Percentiles rank a stretch among this genome's conserved stretches.
phyloP scores from a whole-genome alignment of 257 asterid genomes.

The Solanum appendiculatum region DNA sequence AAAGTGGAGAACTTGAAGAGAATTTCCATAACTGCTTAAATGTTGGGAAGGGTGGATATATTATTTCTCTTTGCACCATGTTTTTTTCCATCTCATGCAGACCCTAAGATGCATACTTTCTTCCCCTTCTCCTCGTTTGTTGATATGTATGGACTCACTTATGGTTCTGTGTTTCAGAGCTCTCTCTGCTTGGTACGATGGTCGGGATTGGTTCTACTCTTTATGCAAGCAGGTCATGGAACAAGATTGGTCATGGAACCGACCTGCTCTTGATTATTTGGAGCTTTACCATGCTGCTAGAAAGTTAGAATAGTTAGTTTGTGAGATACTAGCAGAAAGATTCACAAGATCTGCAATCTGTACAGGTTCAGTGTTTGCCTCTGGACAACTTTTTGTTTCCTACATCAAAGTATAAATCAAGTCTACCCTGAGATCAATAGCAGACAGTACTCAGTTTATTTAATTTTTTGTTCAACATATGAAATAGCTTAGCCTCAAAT shows the following conservation, averaged over 20 bases:
- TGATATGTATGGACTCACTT: neutral
- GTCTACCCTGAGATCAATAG: neutral
- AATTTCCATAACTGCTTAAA: neutral
- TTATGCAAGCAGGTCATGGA: slow-evolving; percentile 87
- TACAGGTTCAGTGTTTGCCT: slow-evolving; percentile 33
- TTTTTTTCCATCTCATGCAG: neutral
- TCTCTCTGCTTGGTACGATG: slow-evolving; percentile 69
- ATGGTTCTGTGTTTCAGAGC: slow-evolving; percentile 42
- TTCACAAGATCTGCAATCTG: slow-evolving; percentile 5
- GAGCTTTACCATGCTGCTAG: slow-evolving; percentile 95
- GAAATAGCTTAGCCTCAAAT: neutral
- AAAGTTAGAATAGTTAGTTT: slow-evolving; percentile 26
- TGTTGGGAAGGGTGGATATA: neutral
- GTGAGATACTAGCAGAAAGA: neutral
- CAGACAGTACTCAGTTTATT: neutral
- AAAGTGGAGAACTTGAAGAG: neutral
- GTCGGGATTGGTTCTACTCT: slow-evolving; percentile 77
- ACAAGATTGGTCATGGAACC: slow-evolving; percentile 99
- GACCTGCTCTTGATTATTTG: slow-evolving; percentile 97
- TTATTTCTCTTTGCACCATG: neutral
- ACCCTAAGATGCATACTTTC: neutral
- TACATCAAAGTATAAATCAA: neutral
- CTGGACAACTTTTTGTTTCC: neutral
- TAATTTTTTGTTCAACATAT: neutral
- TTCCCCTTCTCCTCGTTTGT: neutral